A percentile compares a stretch with the other conserved stretches of the same genome.
phyloP scores from a whole-genome alignment of 768 basidiomycete species.

The Pilatotrama ljubarskyi region DNA sequence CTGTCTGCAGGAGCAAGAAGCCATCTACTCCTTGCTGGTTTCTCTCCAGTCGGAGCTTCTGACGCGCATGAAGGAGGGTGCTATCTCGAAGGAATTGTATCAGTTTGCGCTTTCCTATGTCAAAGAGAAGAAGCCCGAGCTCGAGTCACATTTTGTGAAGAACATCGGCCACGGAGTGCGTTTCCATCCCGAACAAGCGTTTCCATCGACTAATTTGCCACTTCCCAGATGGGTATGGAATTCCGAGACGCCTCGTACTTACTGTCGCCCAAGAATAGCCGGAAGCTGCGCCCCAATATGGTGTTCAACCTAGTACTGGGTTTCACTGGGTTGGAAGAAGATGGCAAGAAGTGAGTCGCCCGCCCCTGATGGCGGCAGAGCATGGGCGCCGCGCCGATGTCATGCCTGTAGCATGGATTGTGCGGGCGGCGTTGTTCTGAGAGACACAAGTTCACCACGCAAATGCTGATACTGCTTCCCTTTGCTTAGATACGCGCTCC shows the following conservation, averaged over 20 bases:
- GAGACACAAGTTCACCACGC: background rate
- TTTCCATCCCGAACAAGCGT: background rate
- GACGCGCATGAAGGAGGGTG: constrained; percentile 76
- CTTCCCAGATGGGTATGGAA: constrained; percentile 84
- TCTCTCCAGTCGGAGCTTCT: constrained; percentile 77
- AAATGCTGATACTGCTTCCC: background rate
- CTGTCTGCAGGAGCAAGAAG: constrained; percentile 78
- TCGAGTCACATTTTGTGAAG: constrained; percentile 86
- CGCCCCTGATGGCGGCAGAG: too few relatives aligned
- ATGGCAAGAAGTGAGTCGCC: constrained; percentile 67
- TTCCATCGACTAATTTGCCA: background rate
- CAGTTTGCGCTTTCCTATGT: constrained; percentile 69
- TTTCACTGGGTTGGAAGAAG: constrained; percentile 80
- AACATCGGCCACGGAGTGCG: constrained; percentile 87
- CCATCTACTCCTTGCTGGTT: constrained; percentile 77
- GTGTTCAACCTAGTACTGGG: constrained; percentile 83
- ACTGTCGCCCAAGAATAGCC: constrained; percentile 76
- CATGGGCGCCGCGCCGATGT: too few relatives aligned
- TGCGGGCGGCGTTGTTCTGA: too few relatives aligned
- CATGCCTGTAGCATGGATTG: too few relatives aligned
- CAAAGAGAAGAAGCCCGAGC: constrained; percentile 74
- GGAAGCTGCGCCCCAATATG: constrained; percentile 76
- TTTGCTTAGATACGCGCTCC: constrained; percentile 72
- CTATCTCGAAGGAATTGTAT: constrained; percentile 78
- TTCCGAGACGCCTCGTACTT: constrained; percentile 89